phyloP scores from a whole-genome alignment of 331 rosid genomes.

The Acacia concinna region DNA sequence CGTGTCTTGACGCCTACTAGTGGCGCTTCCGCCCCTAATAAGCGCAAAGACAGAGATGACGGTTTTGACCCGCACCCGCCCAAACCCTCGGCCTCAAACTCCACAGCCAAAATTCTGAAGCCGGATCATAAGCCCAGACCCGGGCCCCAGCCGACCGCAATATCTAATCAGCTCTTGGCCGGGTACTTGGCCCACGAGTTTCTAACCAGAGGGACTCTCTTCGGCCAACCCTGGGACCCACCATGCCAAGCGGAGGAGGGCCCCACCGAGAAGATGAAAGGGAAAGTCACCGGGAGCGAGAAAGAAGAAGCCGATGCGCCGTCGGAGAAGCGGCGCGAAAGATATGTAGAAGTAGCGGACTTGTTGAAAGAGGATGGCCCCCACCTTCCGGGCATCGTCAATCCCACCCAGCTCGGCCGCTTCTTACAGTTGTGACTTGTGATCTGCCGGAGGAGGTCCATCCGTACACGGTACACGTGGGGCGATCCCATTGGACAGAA shows the following conservation, averaged over 20 bases:
- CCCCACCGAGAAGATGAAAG: constrained; percentile 11
- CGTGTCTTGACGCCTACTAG: constrained; percentile 54
- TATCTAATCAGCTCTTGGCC: constrained; percentile 66
- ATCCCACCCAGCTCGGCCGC: constrained; percentile 79
- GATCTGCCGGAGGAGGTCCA: not conserved
- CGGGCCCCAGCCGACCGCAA: constrained; percentile 22
- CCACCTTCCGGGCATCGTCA: constrained; percentile 74
- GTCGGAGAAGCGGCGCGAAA: constrained; percentile 35
- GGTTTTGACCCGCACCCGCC: constrained; percentile 48
- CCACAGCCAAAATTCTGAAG: constrained; percentile 39
- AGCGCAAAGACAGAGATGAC: constrained; percentile 66
- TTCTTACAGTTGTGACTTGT: constrained; percentile 58
- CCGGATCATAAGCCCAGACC: constrained; percentile 34
- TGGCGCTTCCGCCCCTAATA: constrained; percentile 34
- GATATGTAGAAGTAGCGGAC: constrained; percentile 69
- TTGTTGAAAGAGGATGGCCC: constrained; percentile 60
- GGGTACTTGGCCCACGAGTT: constrained; percentile 94
- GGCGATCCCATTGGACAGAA: constrained; percentile 13
- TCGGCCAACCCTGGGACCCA: constrained; percentile 68
- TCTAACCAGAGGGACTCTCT: constrained; percentile 70
- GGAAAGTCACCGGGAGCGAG: not conserved
- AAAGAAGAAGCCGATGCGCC: constrained; percentile 16
- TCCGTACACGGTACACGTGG: constrained; percentile 45
- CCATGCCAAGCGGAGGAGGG: constrained; percentile 28
- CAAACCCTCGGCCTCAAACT: constrained; percentile 41